Conservation (phyloP, 352 stramenopile species). For the Phytophthora vignae region DNA sequence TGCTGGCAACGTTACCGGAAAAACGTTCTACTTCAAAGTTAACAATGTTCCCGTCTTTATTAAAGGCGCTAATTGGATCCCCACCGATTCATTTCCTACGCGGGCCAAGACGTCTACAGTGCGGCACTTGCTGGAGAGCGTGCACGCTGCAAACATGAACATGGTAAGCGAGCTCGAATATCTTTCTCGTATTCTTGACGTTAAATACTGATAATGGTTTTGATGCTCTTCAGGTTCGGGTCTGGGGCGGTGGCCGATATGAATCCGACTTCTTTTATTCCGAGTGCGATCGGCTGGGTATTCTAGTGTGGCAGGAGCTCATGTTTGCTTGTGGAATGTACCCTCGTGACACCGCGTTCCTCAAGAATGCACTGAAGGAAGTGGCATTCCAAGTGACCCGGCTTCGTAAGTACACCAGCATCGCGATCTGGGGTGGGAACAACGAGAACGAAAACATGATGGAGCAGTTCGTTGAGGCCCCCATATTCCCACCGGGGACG, state of each 20-base stretch:
- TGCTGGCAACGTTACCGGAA: slow-evolving; percentile 50
- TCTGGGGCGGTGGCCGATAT: slow-evolving; percentile 91
- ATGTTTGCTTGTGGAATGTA: slow-evolving; percentile 93
- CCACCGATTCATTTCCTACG: slow-evolving; percentile 79
- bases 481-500: slow-evolving; percentile 58
- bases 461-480: slow-evolving; percentile 69
- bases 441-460: slow-evolving; percentile 93
- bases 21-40: slow-evolving; percentile 82
- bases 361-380: slow-evolving; percentile 64
- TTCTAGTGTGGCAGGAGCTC: slow-evolving; percentile 92
- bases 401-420: slow-evolving; percentile 80
- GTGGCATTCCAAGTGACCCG: slow-evolving; percentile 69
- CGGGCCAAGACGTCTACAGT: slow-evolving; percentile 46
- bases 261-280: slow-evolving; percentile 86
- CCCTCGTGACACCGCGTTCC: slow-evolving; percentile 71
- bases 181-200: not conserved
- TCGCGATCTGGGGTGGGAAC: slow-evolving; percentile 91
- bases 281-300: slow-evolving; percentile 78
- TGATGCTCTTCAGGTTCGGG: slow-evolving; percentile 56
- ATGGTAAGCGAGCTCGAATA: slow-evolving; percentile 56
- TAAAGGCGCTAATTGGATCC: slow-evolving; percentile 87
- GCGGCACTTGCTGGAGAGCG: slow-evolving; percentile 64
- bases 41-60: slow-evolving; percentile 73
- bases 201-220: not conserved
- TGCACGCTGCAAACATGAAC: slow-evolving; percentile 81